A percentile compares a stretch with the other conserved stretches of the same genome.
Evolutionary conservation across 2,329 filamentous ascomycete genomes (phyloP).

Genomic region (Sporothrix curviconia): DNA sequence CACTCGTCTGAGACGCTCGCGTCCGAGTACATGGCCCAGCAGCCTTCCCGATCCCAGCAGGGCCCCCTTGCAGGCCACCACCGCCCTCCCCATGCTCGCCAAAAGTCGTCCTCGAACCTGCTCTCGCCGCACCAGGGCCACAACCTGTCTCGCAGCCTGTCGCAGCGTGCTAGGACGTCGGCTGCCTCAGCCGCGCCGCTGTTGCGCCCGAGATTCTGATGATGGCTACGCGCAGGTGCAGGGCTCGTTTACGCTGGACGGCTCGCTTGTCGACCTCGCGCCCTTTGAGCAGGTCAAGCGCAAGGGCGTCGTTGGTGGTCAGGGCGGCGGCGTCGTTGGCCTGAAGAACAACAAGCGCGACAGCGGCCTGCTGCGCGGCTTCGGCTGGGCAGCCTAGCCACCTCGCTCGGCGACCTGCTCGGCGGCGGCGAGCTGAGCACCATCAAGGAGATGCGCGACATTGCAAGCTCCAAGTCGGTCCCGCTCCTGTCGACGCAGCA

Average conservation of each 20-base stretch:
- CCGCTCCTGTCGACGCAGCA: conserved; percentile 92
- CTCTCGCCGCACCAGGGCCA: conserved; percentile 8
- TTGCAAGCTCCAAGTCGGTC: conserved; percentile 77
- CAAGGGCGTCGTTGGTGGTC: conserved; percentile 81
- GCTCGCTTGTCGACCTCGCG: conserved; percentile 79
- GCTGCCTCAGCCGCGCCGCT: conserved; percentile 8
- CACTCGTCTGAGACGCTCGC: conserved; percentile 88
- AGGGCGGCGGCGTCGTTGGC: conserved; percentile 80
- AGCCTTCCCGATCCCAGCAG: conserved; percentile 34
- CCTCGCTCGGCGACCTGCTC: conserved; percentile 80
- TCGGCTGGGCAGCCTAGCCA: conserved; percentile 77
- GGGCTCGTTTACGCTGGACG: conserved; percentile 86
- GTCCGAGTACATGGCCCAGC: conserved; percentile 72
- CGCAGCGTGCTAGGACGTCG: conserved; percentile 25
- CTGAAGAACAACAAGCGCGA: conserved; percentile 67
- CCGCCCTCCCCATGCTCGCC: conserved; percentile 39
- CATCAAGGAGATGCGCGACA: conserved; percentile 90
- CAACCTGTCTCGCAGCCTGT: conserved; percentile 35
- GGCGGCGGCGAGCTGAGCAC: conserved; percentile 82
- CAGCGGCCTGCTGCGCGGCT: conserved; percentile 71
- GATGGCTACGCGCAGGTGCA: conserved; percentile 96
- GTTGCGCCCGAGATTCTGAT: conserved; percentile 69
- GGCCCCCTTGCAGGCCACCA: not conserved
- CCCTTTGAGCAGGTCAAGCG: conserved; percentile 95
- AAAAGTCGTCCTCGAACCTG: conserved; percentile 30